Evolutionary conservation across 2,329 filamentous ascomycete species (phyloP).

Genomic region (Tricladium varicosporioides): DNA sequence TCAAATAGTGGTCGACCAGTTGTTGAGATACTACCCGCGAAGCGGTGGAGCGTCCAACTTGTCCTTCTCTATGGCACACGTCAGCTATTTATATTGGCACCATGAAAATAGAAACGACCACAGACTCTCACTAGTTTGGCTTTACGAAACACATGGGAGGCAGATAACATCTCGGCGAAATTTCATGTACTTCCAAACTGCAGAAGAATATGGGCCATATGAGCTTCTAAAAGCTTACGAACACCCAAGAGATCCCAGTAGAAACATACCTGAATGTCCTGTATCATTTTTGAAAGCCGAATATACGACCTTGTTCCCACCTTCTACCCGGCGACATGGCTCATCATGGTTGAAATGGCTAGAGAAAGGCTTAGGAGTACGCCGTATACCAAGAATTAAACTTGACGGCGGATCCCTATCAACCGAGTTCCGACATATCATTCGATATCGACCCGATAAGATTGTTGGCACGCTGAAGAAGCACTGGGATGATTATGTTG

Average conservation of each 20-base stretch:
- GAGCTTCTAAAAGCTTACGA: conserved; percentile 16
- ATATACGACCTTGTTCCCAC: conserved; percentile 11
- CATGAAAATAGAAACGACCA: neutral
- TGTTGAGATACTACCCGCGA: conserved; percentile 9
- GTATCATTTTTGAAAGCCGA: conserved; percentile 15
- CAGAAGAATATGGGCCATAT: conserved; percentile 16
- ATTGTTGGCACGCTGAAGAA: conserved; percentile 13
- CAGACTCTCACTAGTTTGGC: conserved; percentile 10
- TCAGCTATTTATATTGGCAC: conserved; percentile 21
- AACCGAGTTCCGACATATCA: conserved; percentile 20
- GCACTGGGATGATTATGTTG: conserved; percentile 14
- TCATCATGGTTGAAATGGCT: conserved; percentile 19
- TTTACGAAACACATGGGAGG: conserved; percentile 8
- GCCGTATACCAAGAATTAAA: conserved; percentile 13
- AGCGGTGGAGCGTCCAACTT: conserved; percentile 6
- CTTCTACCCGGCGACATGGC: conserved; percentile 5
- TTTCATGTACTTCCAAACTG: conserved; percentile 14
- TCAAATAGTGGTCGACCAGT: conserved; percentile 3
- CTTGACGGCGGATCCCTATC: conserved; percentile 15
- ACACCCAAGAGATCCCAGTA: conserved; percentile 4
- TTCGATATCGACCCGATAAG: conserved; percentile 18
- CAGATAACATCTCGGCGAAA: conserved; percentile 2
- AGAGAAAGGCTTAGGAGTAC: conserved; percentile 10
- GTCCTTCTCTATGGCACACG: conserved; percentile 14
- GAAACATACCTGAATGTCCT: conserved; percentile 7